These are phyloP conservation scores for Picea sitchensis DNA, from an alignment of 75 land plant genomes.

Conservation along the genomic window DNA sequence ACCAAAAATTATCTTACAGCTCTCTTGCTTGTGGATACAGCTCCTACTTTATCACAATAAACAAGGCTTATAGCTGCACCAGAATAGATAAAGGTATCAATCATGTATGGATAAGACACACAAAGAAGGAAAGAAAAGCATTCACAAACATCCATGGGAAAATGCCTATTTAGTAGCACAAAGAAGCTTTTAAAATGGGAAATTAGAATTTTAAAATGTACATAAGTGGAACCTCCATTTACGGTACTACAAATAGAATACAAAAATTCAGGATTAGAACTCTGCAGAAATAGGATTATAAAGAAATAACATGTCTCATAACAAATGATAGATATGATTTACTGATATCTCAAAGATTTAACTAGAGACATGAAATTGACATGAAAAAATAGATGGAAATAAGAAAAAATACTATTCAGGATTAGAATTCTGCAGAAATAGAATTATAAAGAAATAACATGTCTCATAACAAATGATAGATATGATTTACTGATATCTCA, in stretches of 20 bases:
- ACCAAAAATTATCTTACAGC: slow-evolving; percentile 31
- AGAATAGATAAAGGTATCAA: not conserved
- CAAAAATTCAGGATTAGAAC: not conserved
- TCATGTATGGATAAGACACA: not conserved
- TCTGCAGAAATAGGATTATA: not conserved
- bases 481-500: too few relatives aligned
- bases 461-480: too few relatives aligned
- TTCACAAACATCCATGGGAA: not conserved
- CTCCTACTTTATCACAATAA: slow-evolving; percentile 24
- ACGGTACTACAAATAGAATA: not conserved
- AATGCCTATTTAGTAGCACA: not conserved
- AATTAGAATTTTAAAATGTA: not conserved
- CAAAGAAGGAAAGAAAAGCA: slow-evolving; percentile 1
- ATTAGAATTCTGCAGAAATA: not conserved
- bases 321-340: too few relatives aligned
- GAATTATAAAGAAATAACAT: not conserved
- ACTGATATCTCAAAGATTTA: too few relatives aligned
- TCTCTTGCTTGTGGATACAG: slow-evolving; percentile 53
- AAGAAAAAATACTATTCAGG: too few relatives aligned
- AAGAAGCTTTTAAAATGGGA: not conserved
- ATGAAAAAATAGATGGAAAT: too few relatives aligned
- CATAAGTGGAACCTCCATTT: not conserved
- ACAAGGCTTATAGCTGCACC: slow-evolving; percentile 10
- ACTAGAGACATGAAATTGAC: too few relatives aligned
- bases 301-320: not conserved